These are phyloP conservation scores for Globisporangium nodosum DNA, from an alignment of 352 stramenopile species.

Conservation along the genomic window DNA sequence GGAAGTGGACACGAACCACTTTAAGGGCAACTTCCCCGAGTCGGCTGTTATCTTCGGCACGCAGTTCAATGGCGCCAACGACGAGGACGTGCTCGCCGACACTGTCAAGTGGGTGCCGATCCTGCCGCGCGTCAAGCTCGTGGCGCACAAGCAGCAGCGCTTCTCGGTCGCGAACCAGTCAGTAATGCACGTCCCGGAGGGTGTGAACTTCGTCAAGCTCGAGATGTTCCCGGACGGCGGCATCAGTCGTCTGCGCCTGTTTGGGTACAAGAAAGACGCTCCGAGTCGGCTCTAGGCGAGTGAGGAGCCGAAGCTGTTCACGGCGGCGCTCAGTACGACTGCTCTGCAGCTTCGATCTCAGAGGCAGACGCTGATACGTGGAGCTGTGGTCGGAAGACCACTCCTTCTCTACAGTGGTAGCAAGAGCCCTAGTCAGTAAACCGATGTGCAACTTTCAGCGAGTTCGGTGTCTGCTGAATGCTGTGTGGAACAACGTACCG, in stretches of 20 bases:
- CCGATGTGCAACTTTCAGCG: background rate
- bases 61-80: conserved; percentile 33
- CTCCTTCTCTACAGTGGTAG: conserved; percentile 20
- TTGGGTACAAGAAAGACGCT: conserved; percentile 56
- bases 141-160: conserved; percentile 82
- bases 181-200: conserved; percentile 45
- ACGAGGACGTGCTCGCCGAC: conserved; percentile 31
- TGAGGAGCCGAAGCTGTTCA: background rate
- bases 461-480: background rate
- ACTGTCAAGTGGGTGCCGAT: conserved; percentile 77
- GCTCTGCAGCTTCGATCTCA: conserved; percentile 14
- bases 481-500: conserved; percentile 18
- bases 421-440: background rate
- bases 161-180: conserved; percentile 61
- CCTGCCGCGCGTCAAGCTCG: conserved; percentile 82
- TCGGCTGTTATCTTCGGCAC: conserved; percentile 77
- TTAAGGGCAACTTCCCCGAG: conserved; percentile 95
- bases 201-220: conserved; percentile 90
- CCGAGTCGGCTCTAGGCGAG: conserved; percentile 24
- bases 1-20: conserved; percentile 93
- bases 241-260: conserved; percentile 87
- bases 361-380: conserved; percentile 1
- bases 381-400: conserved; percentile 31
- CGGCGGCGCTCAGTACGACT: conserved; percentile 23
- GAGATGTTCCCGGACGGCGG: conserved; percentile 94